phyloP scores from a whole-genome alignment of 2,329 filamentous ascomycete genomes.

The Tolypocladium ophioglossoides region DNA sequence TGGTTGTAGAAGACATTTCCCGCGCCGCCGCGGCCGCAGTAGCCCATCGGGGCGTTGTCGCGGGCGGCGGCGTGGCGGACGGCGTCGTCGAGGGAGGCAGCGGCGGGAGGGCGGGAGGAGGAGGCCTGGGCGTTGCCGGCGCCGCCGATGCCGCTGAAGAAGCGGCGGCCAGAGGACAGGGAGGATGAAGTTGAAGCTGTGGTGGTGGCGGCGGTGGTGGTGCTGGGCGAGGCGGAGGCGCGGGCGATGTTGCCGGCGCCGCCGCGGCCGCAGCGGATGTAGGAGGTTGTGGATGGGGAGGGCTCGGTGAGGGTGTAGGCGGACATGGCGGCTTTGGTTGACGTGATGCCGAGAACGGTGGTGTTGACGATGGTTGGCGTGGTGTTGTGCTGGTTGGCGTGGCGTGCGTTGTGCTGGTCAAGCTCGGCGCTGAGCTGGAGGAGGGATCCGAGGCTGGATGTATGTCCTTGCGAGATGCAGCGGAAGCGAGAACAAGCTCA shows the following conservation, averaged over 20 bases:
- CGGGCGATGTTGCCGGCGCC: slow-evolving; percentile 45
- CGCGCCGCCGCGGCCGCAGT: slow-evolving; percentile 56
- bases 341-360: too few species aligned
- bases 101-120: slow-evolving; percentile 23
- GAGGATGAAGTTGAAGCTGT: slow-evolving; percentile 25
- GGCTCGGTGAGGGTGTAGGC: background rate
- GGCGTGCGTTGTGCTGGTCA: too few species aligned
- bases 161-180: slow-evolving; percentile 31
- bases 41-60: slow-evolving; percentile 38
- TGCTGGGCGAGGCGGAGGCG: slow-evolving; percentile 27
- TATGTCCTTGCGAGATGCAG: background rate
- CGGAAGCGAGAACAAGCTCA: background rate
- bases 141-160: slow-evolving; percentile 57
- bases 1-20: slow-evolving; percentile 55
- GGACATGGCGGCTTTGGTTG: background rate
- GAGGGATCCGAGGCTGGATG: background rate
- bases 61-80: slow-evolving; percentile 31
- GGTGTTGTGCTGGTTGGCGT: background rate
- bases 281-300: background rate
- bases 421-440: background rate
- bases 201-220: slow-evolving; percentile 33
- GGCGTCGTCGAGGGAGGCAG: slow-evolving; percentile 40
- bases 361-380: background rate
- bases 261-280: slow-evolving; percentile 38
- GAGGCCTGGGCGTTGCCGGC: slow-evolving; percentile 50